These are phyloP conservation scores for sweet orange (Citrus sinensis) DNA, from an alignment of 345 rosid species.

Conservation along the genomic window DNA sequence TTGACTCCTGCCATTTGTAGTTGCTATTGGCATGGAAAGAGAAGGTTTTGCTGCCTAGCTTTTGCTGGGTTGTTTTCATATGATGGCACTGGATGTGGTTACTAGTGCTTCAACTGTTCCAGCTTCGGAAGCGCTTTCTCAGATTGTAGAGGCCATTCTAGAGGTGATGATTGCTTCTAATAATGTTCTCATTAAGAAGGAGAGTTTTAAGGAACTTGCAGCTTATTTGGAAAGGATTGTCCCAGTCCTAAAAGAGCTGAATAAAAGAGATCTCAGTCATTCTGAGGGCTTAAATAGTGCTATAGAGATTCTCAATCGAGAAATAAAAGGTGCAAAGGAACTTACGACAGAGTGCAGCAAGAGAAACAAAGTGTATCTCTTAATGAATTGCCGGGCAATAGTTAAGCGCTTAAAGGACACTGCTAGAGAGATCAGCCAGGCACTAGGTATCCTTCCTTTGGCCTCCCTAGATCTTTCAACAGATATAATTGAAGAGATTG, in stretches of 20 bases:
- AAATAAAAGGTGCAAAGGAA: slow-evolving; percentile 46
- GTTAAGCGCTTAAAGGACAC: slow-evolving; percentile 32
- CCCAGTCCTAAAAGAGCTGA: slow-evolving; percentile 54
- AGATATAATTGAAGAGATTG: slow-evolving; percentile 37
- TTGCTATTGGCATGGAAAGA: slow-evolving; percentile 9
- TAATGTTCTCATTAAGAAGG: slow-evolving; percentile 47
- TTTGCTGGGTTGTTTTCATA: neutral
- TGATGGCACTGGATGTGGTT: slow-evolving; percentile 42
- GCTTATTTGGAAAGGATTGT: slow-evolving; percentile 44
- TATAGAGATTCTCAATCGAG: slow-evolving; percentile 49
- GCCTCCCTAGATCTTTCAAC: slow-evolving; percentile 54
- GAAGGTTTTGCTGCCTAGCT: slow-evolving; percentile 17
- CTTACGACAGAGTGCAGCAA: slow-evolving; percentile 42
- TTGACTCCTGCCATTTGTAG: neutral
- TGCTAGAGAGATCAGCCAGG: slow-evolving; percentile 49
- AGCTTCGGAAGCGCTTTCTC: slow-evolving; percentile 42
- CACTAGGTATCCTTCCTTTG: slow-evolving; percentile 53
- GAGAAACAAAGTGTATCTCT: slow-evolving; percentile 62
- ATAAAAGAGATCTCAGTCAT: slow-evolving; percentile 23
- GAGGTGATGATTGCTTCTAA: slow-evolving; percentile 36
- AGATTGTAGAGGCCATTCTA: slow-evolving; percentile 37
- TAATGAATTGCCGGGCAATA: slow-evolving; percentile 52
- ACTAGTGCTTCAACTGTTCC: slow-evolving; percentile 33
- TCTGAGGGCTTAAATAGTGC: slow-evolving; percentile 45
- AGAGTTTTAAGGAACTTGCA: slow-evolving; percentile 49